Conservation (phyloP, 495 filamentous ascomycete species). For the Hypoxylon crocopeplum region DNA sequence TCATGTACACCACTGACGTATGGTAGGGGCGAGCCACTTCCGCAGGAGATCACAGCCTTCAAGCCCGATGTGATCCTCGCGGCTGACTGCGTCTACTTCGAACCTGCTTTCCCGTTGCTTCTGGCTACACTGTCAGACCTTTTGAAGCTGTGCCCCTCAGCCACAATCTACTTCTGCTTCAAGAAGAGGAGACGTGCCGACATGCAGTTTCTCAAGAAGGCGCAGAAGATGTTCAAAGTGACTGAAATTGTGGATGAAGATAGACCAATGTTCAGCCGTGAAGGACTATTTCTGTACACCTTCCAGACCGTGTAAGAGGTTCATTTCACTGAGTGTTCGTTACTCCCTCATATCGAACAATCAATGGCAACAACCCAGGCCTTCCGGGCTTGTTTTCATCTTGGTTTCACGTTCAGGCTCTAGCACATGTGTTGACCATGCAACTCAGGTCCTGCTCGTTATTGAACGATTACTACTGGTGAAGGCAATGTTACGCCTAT, state of each 20-base stretch:
- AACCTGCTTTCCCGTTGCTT: constrained; percentile 89
- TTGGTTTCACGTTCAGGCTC: not conserved
- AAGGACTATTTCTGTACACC: constrained; percentile 69
- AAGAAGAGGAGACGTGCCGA: constrained; percentile 85
- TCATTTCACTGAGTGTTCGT: not conserved
- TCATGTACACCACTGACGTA: constrained; percentile 7
- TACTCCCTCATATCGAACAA: not conserved
- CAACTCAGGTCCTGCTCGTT: not conserved
- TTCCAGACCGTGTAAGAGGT: constrained; percentile 43
- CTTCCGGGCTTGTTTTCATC: not conserved
- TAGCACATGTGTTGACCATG: not conserved
- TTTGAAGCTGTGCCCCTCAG: constrained; percentile 56
- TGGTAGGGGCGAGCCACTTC: constrained; percentile 62
- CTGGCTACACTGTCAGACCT: constrained; percentile 76
- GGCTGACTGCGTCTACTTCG: constrained; percentile 97
- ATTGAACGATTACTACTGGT: not conserved
- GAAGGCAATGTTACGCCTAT: not conserved
- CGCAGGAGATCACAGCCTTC: constrained; percentile 48
- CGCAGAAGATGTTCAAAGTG: constrained; percentile 68
- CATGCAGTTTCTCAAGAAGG: constrained; percentile 71
- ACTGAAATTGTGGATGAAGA: constrained; percentile 70
- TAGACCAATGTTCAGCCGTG: constrained; percentile 61
- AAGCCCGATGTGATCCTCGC: constrained; percentile 84
- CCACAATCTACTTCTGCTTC: constrained; percentile 91
- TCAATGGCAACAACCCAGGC: too few relatives aligned